Evolutionary conservation across 1,284 basidiomycete genomes (phyloP), one percentile per base, ranked within the genome.

Genomic region (Boletus semigastroideus): DNA sequence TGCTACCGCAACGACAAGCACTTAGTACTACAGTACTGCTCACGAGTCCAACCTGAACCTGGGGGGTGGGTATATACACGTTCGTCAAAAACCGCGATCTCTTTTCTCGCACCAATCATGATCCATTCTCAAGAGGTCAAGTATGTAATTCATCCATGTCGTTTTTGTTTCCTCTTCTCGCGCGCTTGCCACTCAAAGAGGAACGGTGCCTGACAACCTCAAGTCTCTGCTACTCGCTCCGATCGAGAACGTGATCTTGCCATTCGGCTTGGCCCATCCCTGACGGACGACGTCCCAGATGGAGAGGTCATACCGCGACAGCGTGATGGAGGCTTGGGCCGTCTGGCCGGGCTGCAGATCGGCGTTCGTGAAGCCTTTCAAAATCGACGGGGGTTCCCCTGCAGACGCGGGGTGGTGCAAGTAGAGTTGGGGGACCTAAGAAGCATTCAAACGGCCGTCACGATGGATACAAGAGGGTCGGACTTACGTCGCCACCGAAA

Each of bases 301-400:
- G 20, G 80, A 83, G 53, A 87, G 61, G 57, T 85, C 83, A 58
- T 86, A 82, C 28, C 84, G 75, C 16, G 84, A 84, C 28, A 89
- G 72, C n/a, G 71, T 73, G 60, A 89, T 77, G 0, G 72, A 75
- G 1, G 82, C 80, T 1, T 58, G 68, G 52, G 64, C 67, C 13
- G 69, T 77, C 55, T 82, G 65, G 0, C 79, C 80, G 2, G 82
- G 74, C 0, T 61, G 53, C 1, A 86, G 58, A 22, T 75, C 74
- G 11, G 83, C 67, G 54, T 83, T 73, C n/a, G 79, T 81, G 68
- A 89, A 89, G 5, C 86, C 86, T 60, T 78, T 82, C 31, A 89
- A 70, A 45, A 86, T 61, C 10, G 77, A 78, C 0, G 86, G 86
- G 2, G 86, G 84, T 53, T 83, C 79, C 16, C 73, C 73, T 2